Evolutionary conservation across 208 protist genomes (phyloP), one percentile per base, ranked within the genome.

Genomic region (Leishmania braziliensis): DNA sequence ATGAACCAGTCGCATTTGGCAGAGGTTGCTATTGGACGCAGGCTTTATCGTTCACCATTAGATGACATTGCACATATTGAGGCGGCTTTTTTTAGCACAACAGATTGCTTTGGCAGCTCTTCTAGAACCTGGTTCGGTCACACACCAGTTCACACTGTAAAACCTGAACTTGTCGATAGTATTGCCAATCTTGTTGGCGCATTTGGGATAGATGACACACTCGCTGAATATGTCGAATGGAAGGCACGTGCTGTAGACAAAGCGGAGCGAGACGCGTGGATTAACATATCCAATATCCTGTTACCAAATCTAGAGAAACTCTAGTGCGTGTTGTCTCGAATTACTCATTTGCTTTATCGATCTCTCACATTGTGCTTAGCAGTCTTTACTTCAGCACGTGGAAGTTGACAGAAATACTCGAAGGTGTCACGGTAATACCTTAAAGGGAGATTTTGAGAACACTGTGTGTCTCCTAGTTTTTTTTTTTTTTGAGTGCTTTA

Each of bases 101-200:
- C 29, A 0, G 48, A 16, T 20, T 75, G 68, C 62, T 86, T 86
- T 54, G 82, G 79, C 33, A 83, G 46, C 36, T 66, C 58, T 29
- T 16, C 39, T 14, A 46, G 68, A 43, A 82, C 50, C 26, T 84
- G 86, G 75, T 91, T 86, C 75, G 90, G 89, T 12, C 92, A 95
- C 79, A 81, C 46, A 6, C 92, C 92, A 6, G 92, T 95, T 53
- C 92, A 95, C 62, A 94, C 90, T 14, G 76, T 90, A 2, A 88
- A 86, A 43, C 80, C 86, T 33, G 73, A 86, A 8, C 79, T 95
- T 48, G 58, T 84, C 0, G 83, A 93, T 33, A 46, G 48, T 0
- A 72, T 95, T 46, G 84, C 77, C 2, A 26, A 79, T 18, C 36
- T 93, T 8, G 79, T 89, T 20, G 48, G 70, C 12, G n/a, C 26